These are phyloP conservation scores for Deuterostichococcus epilithicus DNA, from an alignment of 139 green algal species.

Conservation along the genomic window DNA sequence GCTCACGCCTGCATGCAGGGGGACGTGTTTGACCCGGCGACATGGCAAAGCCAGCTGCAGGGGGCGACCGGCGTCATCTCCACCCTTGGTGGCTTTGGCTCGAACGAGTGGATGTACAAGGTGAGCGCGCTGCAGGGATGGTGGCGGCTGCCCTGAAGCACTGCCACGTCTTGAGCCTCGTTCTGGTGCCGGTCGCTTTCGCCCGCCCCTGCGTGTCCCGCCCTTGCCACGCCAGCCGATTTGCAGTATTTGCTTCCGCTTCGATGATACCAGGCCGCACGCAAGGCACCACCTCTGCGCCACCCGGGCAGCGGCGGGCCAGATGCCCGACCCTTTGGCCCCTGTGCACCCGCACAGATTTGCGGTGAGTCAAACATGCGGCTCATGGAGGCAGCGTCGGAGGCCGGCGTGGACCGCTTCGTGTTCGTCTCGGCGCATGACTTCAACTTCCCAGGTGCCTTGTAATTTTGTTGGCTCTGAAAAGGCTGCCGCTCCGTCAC, in stretches of 20 bases:
- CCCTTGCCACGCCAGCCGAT: too few species aligned
- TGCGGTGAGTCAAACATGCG: constrained; percentile 78
- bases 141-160: too few species aligned
- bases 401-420: constrained; percentile 65
- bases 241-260: too few species aligned
- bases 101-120: constrained; percentile 73
- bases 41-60: constrained; percentile 40
- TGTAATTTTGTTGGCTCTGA: too few species aligned
- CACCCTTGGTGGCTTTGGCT: constrained; percentile 81
- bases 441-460: constrained; percentile 57
- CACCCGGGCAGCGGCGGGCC: too few species aligned
- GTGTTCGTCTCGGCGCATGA: constrained; percentile 84
- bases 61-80: constrained; percentile 63
- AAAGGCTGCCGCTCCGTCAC: too few species aligned
- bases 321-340: too few species aligned
- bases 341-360: constrained; percentile 42
- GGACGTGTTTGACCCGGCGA: constrained; percentile 37
- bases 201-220: too few species aligned
- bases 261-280: too few species aligned
- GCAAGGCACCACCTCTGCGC: too few species aligned
- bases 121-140: constrained; percentile 6
- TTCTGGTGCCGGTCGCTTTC: too few species aligned
- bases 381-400: constrained; percentile 63
- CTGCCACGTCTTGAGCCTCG: too few species aligned
- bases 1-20: constrained; percentile 18